Evolutionary conservation across 208 protist genomes (phyloP), one percentile per base, ranked within the genome.

Genomic region (Sergeia podlipaevii): DNA sequence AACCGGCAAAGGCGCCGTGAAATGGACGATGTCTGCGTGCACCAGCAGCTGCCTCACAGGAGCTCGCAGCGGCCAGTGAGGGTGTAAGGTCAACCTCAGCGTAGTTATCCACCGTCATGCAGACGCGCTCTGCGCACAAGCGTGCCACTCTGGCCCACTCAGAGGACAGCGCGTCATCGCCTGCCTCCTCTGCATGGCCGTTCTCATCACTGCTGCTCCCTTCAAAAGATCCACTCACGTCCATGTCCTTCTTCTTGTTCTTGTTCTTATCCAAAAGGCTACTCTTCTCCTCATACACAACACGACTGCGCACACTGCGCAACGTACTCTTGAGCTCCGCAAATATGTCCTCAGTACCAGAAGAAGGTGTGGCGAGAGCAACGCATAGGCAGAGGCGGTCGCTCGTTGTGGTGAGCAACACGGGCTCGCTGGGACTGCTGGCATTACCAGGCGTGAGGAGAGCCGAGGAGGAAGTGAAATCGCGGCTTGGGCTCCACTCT

Each of bases 61-160:
- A n/a, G 51, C 60, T 64, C 24, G 64, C 60, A 27, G 72, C 60
- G n/a, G 43, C 36, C 8, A 80, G 33, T 17, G 82, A 86, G 0
- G 78, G 26, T 5, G 67, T 69, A 5, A 90, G 57, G 52, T 90
- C 82, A 17, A 90, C 53, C 46, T 86, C 78, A 2, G 70, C 60
- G 60, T 86, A 90, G 57, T 86, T 80, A 42, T 77, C 72, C 18
- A 85, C 36, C 20, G 46, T 46, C 74, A 85, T 85, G 26, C 65
- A 73, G 13, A 77, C 63, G 3, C 64, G 47, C 29, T 61, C 24
- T 23, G 68, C 17, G 53, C 65, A 70, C 33, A 47, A n/a, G 33
- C 69, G 13, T 8, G 44, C 47, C 18, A 41, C n/a, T 29, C 51
- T 54, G 3, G 58, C 63, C 42, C 52, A 59, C 34, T 51, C 63